phyloP scores from a whole-genome alignment of 2,329 filamentous ascomycete genomes.

The Fusarium sp. region DNA sequence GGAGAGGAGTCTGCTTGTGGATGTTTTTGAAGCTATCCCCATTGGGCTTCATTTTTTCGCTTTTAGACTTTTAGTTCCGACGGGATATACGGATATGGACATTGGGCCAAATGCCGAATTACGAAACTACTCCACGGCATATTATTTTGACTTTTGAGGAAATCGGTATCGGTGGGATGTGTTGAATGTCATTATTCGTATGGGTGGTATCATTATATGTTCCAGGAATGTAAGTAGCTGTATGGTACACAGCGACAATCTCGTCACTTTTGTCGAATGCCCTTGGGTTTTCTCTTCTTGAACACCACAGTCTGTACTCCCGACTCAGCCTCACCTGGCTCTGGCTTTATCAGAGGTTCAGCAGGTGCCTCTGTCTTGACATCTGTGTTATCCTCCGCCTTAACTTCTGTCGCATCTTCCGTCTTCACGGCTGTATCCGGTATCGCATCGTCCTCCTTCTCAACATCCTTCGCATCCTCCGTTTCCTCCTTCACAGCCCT shows the following conservation, averaged over 20 bases:
- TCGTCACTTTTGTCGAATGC: conserved; percentile 67
- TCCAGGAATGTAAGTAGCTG: not conserved
- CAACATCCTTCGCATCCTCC: conserved; percentile 30
- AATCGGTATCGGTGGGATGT: not conserved
- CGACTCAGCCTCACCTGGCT: conserved; percentile 42
- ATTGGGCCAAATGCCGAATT: conserved; percentile 6
- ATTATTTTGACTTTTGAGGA: too few species aligned
- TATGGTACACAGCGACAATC: not conserved
- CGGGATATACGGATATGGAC: not conserved
- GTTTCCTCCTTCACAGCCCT: conserved; percentile 42
- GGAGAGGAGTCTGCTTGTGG: not conserved
- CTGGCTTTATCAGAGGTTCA: conserved; percentile 46
- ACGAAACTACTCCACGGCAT: not conserved
- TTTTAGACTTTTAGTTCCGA: not conserved
- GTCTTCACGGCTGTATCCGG: conserved; percentile 10
- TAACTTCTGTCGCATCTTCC: conserved; percentile 3
- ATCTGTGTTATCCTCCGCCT: conserved; percentile 12
- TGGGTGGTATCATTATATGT: not conserved
- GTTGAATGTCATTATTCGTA: not conserved
- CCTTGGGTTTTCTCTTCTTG: conserved; percentile 82
- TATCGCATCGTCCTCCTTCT: conserved; percentile 36
- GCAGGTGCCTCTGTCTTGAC: conserved; percentile 58
- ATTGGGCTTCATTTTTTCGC: not conserved
- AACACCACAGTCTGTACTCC: conserved; percentile 70
- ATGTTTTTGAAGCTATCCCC: not conserved